These are phyloP conservation scores for Aspergillus ochraceus DNA, from an alignment of 2,329 filamentous ascomycete species.

Conservation along the genomic window DNA sequence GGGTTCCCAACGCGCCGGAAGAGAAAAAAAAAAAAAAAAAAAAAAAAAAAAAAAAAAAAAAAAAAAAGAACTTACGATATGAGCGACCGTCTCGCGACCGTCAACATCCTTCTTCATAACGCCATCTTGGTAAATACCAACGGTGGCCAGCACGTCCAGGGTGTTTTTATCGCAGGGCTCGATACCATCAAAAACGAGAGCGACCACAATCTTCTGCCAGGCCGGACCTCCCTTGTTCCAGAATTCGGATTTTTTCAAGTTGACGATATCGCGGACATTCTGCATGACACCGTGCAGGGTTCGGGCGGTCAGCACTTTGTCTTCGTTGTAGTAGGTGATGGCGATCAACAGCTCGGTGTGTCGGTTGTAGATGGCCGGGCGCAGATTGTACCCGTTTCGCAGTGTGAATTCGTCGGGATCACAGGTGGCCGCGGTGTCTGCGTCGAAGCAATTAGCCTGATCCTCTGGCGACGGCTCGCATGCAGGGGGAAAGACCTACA, in stretches of 20 bases:
- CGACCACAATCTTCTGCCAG: constrained; percentile 99
- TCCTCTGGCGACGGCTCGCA: background rate
- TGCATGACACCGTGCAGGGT: constrained; percentile 98
- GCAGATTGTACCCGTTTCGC: constrained; percentile 97
- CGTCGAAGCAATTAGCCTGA: constrained; percentile 6
- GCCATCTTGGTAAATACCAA: constrained; percentile 97
- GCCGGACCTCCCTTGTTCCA: constrained; percentile 99
- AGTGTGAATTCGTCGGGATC: constrained; percentile 98
- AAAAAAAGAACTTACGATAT: no score
- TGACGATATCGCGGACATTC: constrained; percentile 97
- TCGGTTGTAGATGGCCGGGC: constrained; percentile 96
- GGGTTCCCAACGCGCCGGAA: no score
- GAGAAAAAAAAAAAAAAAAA: no score
- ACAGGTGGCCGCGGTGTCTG: constrained; percentile 90
- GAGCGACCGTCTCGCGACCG: constrained; percentile 92
- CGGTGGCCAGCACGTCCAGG: constrained; percentile 85
- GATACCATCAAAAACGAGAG: constrained; percentile 95
- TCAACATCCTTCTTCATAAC: constrained; percentile 98
- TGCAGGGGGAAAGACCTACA: constrained; percentile 51
- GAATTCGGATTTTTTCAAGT: constrained; percentile 97
- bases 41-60: no score
- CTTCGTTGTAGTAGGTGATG: constrained; percentile 99
- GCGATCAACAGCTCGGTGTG: constrained; percentile 96
- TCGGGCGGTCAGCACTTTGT: constrained; percentile 86
- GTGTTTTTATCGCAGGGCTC: constrained; percentile 96